Percentiles rank a stretch among this genome's conserved stretches.
phyloP scores from a whole-genome alignment of 1,284 basidiomycete genomes.

The Mycosarcoma maydis region DNA sequence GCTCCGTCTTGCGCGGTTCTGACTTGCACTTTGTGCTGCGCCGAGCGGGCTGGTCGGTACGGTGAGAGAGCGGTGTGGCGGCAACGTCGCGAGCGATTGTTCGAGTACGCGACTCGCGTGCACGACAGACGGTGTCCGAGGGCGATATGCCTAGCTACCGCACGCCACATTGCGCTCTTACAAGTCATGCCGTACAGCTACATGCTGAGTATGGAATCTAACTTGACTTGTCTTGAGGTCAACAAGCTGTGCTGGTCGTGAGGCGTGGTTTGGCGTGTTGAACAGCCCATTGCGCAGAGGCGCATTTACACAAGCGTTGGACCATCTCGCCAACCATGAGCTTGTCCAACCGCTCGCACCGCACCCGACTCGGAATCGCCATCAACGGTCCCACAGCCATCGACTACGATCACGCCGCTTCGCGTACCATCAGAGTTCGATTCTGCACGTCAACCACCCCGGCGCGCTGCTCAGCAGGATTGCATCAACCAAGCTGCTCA shows the following conservation, averaged over 20 bases:
- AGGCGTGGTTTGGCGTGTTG: no score
- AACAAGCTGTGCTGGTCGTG: no score
- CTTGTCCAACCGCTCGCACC: slow-evolving; percentile 7
- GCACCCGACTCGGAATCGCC: slow-evolving; percentile 31
- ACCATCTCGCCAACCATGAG: slow-evolving; percentile 43
- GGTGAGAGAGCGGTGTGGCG: slow-evolving; percentile 68
- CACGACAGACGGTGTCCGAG: slow-evolving; percentile 57
- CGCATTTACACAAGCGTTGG: slow-evolving; percentile 32
- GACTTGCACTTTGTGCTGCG: slow-evolving; percentile 68
- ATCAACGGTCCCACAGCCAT: slow-evolving; percentile 21
- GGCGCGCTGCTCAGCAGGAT: no score
- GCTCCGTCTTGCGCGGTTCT: slow-evolving; percentile 67
- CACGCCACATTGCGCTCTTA: no score
- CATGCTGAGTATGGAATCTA: slow-evolving; percentile 47
- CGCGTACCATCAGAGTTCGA: slow-evolving; percentile 37
- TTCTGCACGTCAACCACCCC: slow-evolving; percentile 39
- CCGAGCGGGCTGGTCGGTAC: slow-evolving; percentile 69
- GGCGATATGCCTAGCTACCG: slow-evolving; percentile 72
- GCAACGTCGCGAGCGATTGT: slow-evolving; percentile 66
- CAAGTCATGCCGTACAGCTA: no score
- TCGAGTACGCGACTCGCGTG: slow-evolving; percentile 69
- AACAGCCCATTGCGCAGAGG: slow-evolving; percentile 46
- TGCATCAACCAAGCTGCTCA: no score
- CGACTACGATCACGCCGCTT: slow-evolving; percentile 36
- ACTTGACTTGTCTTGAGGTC: neutral